Conservation (phyloP, 1,139 yeast genomes). For the Saccharomyces hybrid region DNA sequence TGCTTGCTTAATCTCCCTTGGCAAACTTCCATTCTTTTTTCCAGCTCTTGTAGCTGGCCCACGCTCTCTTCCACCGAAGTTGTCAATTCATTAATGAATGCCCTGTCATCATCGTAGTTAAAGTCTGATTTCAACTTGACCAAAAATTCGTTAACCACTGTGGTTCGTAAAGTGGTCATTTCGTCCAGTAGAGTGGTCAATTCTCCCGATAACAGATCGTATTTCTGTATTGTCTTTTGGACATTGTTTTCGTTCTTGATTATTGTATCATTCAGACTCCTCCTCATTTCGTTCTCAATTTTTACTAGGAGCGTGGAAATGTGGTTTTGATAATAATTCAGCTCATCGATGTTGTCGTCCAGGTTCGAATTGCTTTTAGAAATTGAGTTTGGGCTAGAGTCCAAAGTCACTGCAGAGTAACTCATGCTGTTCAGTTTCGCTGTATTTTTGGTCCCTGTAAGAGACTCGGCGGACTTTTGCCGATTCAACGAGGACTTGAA, state of each 20-base stretch:
- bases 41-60: slow-evolving; percentile 14
- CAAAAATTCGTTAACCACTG: slow-evolving; percentile 12
- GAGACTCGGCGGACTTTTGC: background rate
- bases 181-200: slow-evolving; percentile 1
- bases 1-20: slow-evolving; percentile 45
- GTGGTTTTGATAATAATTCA: slow-evolving; percentile 14
- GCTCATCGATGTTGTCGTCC: slow-evolving; percentile 11
- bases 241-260: slow-evolving; percentile 15
- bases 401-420: background rate
- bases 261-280: slow-evolving; percentile 11
- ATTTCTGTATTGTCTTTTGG: slow-evolving; percentile 10
- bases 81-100: slow-evolving; percentile 14
- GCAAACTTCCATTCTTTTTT: slow-evolving; percentile 15
- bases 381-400: slow-evolving; percentile 4
- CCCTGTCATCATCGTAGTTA: slow-evolving; percentile 10
- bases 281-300: slow-evolving; percentile 14
- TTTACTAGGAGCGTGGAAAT: slow-evolving; percentile 14
- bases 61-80: slow-evolving; percentile 10
- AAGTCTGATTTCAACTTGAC: slow-evolving; percentile 13
- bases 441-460: background rate
- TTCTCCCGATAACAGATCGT: slow-evolving; percentile 13
- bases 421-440: background rate
- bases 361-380: slow-evolving; percentile 7
- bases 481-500: background rate
- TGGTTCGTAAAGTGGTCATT: slow-evolving; percentile 5